Evolutionary conservation across 805 yeast genomes (phyloP), one percentile per base, ranked within the genome.

Genomic region (Pichia insulana): DNA sequence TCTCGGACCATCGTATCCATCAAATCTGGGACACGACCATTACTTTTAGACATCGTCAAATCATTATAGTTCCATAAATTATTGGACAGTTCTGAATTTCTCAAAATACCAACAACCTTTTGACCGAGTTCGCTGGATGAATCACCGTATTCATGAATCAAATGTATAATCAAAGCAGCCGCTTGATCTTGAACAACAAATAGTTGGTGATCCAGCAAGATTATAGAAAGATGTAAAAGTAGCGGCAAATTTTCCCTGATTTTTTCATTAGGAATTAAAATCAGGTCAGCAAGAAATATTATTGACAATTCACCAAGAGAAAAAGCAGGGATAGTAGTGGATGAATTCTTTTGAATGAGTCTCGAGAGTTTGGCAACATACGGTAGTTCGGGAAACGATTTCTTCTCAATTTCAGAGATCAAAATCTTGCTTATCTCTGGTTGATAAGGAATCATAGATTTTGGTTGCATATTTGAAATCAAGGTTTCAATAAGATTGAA

Each of bases 21-120:
- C 26, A 76, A 75, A 49, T 77, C 78, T 0, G 97, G 97, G 2
- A 95, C 85, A 32, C 89, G 67, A 0, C 90, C 89, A 0, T 94
- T 90, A 40, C 70, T 72, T 51, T 79, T 80, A 51, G 83, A 89
- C 46, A 78, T 78, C 47, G 77, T 76, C 52, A 89, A 64, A 56
- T 89, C 96, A 51, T 85, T 95, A 57, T 92, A 90, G 0, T 78
- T 69, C 98, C 98, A 92, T 5, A 83, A 58, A 25, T 64, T 64
- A 38, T 63, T 62, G 48, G 72, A 68, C 22, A 58, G 54, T 37
- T 76, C 81, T 31, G 71, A 69, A 40, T 69, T 64, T 49, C 86
- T 64, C 36, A 89, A 64, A 19, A 73, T 51, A 8, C 74, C 74
- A 12, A 83, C 77, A 1, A 83, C 71, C 36, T 70, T 74, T 32